Evolutionary conservation across 1,284 basidiomycete species (phyloP), one percentile per base, ranked within the genome.

Genomic region (Gymnopus androsaceus): DNA sequence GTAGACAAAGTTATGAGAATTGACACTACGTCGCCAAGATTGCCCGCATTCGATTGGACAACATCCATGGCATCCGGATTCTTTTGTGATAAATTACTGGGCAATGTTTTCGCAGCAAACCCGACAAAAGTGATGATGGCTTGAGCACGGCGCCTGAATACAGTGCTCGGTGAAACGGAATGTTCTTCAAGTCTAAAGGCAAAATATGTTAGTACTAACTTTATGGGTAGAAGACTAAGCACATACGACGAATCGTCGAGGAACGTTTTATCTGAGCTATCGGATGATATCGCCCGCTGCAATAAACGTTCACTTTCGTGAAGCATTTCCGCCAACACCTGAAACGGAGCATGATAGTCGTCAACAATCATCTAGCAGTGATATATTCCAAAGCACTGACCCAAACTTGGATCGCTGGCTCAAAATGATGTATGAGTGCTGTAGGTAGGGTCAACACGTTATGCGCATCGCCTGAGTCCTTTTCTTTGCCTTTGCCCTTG

Each of bases 251-350:
- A 69, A 38, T 74, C 71, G 55, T 85, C 80, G 56, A 90, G 68
- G 67, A 92, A 83, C 0, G 80, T 74, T n/a, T 75, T 66, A n/a
- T 69, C 67, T 0, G 64, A 61, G 21, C 65, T 68, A 15, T 76
- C 70, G 8, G 79, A 76, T 56, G 69, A 67, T 28, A 70, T 61
- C n/a, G 83, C 66, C 48, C 77, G 76, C 0, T 69, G 67, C n/a
- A 82, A 66, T 12, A 94, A 77, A 15, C 88, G 76, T 37, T 79
- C 73, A 6, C 83, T 79, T 69, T 96, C 94, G 21, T 72, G 72
- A 21, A 92, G 71, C 14, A 90, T 73, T 64, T 91, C 87, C 3
- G 81, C 76, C 42, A 92, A 71, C 6, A 85, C 79, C 85, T 92
- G 66, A 31, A 59, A 61, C 5, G 57, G 54, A 15, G 69, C 59